Base-by-base conservation (phyloP, 805 yeast genomes). In the Zygotorulaspora sp. region DNA sequence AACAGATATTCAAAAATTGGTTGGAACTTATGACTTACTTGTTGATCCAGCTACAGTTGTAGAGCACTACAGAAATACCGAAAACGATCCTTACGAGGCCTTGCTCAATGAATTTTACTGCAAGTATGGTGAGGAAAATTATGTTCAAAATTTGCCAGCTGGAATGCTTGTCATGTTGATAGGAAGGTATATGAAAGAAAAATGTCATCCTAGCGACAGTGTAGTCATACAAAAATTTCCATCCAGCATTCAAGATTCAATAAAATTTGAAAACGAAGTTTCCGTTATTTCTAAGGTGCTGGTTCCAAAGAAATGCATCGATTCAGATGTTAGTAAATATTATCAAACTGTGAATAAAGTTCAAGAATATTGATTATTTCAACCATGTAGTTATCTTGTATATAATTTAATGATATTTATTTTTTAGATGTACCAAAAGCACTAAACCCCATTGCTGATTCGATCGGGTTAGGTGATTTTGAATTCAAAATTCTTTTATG, bases 231-330 rank as follows among this genome's bases (percentile, higher is more conserved):
- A 72, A 18, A 75, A 79, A 50, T 82, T 74, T 53, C 89, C 90
- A 3, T 70, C 67, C 33, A 66, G 68, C 16, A 70, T 83, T 26
- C 74, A 74, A 33, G 89, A 83, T 43, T 82, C 86, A 3, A 74
- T 79, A 36, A 77, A 75, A 50, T 83, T 83, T 45, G 92, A 83
- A 55, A 83, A 78, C 48, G 85, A 81, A 41, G 68, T 83, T 18
- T 71, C 79, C 2, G 70, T 71, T 7, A 60, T 72, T 34, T 57
- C 66, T 40, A 66, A 69, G 34, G 36, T 77, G 27, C 58, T 42
- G 46, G 41, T 47, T 17, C 47, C 52, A n/a, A 47, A 42, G 20
- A 28, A 35, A 4, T 25, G 43, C 3, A 56, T 36, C 3, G 72
- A 68, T 18, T 44, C 63, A 5, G 77, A 77, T 41, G 71, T 81